A percentile compares a stretch with the other conserved stretches of the same genome.
Evolutionary conservation across 1,284 basidiomycete species (phyloP).

Genomic region (Coniferiporia sulphurascens): DNA sequence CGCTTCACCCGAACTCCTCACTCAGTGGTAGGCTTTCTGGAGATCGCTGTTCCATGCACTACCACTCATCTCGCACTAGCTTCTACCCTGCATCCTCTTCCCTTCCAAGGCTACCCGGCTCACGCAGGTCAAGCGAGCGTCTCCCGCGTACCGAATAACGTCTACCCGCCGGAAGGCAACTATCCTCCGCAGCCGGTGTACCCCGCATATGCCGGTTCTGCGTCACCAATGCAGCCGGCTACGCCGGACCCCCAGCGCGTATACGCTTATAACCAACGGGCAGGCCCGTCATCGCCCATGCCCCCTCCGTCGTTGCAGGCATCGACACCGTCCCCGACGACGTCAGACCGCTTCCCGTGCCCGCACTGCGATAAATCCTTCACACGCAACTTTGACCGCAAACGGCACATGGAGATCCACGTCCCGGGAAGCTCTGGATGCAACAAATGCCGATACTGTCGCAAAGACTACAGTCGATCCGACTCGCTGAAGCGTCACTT

Average conservation of each 20-base stretch:
- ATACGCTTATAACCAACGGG: slow-evolving; percentile 2
- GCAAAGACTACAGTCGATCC: slow-evolving; percentile 66
- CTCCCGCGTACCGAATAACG: not conserved
- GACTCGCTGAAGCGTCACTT: slow-evolving; percentile 55
- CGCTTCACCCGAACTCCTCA: not conserved
- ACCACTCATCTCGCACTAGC: not conserved
- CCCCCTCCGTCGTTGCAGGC: slow-evolving; percentile 8
- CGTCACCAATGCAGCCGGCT: slow-evolving; percentile 1
- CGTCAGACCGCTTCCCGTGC: slow-evolving; percentile 56
- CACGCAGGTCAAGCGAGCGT: not conserved
- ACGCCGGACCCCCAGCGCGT: not conserved
- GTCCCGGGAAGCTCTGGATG: slow-evolving; percentile 53
- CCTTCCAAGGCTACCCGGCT: slow-evolving; percentile 5
- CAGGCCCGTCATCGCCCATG: not conserved
- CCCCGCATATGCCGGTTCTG: not conserved
- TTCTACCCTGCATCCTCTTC: not conserved
- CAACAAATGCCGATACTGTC: slow-evolving; percentile 64
- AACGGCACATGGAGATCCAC: slow-evolving; percentile 74
- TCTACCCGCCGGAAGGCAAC: not conserved
- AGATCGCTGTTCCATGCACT: not conserved
- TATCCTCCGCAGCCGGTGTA: slow-evolving; percentile 6
- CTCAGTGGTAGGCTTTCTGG: not conserved
- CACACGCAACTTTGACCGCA: slow-evolving; percentile 71
- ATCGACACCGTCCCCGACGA: slow-evolving; percentile 21
- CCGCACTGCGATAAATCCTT: slow-evolving; percentile 70